These are phyloP conservation scores for Phoma sp. DNA, from an alignment of 2,329 filamentous ascomycete species.

Conservation along the genomic window DNA sequence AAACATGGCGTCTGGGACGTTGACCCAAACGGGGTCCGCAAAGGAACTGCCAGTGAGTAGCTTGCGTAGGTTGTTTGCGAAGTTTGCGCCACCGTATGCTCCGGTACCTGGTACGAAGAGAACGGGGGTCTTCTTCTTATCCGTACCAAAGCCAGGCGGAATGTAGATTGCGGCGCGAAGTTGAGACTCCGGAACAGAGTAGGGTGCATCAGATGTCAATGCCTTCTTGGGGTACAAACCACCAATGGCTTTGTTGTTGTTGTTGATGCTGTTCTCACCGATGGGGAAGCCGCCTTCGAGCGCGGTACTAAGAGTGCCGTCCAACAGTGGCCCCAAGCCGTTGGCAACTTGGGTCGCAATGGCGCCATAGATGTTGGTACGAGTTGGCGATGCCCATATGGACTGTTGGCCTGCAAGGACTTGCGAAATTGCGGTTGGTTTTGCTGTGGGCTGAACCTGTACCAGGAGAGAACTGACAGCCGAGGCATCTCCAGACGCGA, in stretches of 20 bases:
- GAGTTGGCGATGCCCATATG: conserved; percentile 26
- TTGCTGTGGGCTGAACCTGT: conserved; percentile 20
- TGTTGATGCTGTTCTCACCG: conserved; percentile 32
- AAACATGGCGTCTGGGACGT: conserved; percentile 57
- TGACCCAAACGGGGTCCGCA: conserved; percentile 58
- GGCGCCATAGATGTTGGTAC: conserved; percentile 23
- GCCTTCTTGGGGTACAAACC: conserved; percentile 48
- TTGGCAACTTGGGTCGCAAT: conserved; percentile 31
- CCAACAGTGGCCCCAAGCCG: conserved; percentile 23
- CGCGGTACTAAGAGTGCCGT: conserved; percentile 21
- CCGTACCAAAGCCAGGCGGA: conserved; percentile 53
- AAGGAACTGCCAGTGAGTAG: conserved; percentile 46
- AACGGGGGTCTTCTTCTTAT: conserved; percentile 53
- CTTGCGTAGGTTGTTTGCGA: conserved; percentile 57
- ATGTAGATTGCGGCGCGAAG: conserved; percentile 62
- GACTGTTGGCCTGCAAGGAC: conserved; percentile 14
- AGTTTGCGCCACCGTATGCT: conserved; percentile 54
- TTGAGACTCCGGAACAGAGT: conserved; percentile 53
- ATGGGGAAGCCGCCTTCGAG: conserved; percentile 21
- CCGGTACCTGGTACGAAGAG: conserved; percentile 63
- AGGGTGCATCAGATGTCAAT: conserved; percentile 54
- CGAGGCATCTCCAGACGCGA: conserved; percentile 18
- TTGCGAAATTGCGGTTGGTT: conserved; percentile 24
- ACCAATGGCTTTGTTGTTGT: conserved; percentile 26
- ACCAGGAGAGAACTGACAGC: conserved; percentile 22